Base-by-base conservation (phyloP, 2,329 filamentous ascomycete species). In the Talaromyces rugulosus region DNA sequence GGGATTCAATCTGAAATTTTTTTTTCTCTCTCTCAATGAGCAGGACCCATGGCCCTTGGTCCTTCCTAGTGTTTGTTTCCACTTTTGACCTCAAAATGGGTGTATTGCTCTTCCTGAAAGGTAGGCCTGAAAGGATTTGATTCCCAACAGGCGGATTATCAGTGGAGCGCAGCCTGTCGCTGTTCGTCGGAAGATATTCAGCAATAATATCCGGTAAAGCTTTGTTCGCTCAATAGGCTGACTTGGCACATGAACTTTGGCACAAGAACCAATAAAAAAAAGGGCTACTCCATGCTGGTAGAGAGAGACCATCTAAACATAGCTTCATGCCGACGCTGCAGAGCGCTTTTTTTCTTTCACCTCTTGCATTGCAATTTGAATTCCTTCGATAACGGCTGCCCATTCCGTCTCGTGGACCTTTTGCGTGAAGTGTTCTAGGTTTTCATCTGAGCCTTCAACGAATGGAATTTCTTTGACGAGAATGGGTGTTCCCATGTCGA, bases 331-430 rank as follows among this genome's bases (percentile, higher is more conserved):
- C 12, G n/a, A 51, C n/a, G 23, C 23, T 23, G 44, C 18, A 56
- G 61, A 56, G 34, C 40, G 50, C 7, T 52, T 69, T 27, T 53
- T 69, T 30, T 67, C 66, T 36, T 63, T 60, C 42, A 77, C 65
- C 58, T 75, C 71, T 52, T 71, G 64, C 34, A 76, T 70, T 27
- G 75, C 70, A 57, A 75, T 69, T 51, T 69, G 68, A 36, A 78
- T 88, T 1, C 91, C 92, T 69, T 91, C 85, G 31, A 96, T 88
- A 68, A 96, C 92, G 66, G 92, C 77, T 65, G 83, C 81, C 79
- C 94, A 92, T 80, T 96, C 93, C 33, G 87, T 81, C 23, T 76
- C 76, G 75, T 96, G 92, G 65, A 96, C 89, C 72, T 87, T 87
- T 69, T 85, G 79, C 76, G 92, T 84, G 31, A 96, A 81, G 56